Conservation (phyloP, 2,329 filamentous ascomycete species). For the Fusarium penzigii region DNA sequence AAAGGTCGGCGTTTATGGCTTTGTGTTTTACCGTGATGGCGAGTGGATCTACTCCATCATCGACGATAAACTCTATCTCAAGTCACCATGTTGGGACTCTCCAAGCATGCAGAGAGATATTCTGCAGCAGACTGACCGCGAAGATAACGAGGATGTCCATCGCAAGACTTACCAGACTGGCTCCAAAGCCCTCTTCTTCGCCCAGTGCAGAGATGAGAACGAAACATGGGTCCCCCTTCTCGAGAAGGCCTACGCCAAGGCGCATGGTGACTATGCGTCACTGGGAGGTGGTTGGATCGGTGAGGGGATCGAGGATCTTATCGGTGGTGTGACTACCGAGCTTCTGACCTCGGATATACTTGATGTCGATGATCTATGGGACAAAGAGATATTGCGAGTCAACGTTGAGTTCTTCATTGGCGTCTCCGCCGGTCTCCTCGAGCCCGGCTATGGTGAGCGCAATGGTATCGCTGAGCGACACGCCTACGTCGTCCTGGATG, state of each 20-base stretch:
- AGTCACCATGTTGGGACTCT: conserved; percentile 79
- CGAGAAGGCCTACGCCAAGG: conserved; percentile 84
- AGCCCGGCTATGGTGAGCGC: conserved; percentile 58
- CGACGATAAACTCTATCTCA: conserved; percentile 86
- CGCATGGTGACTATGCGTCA: conserved; percentile 74
- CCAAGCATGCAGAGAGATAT: conserved; percentile 73
- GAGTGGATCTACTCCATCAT: conserved; percentile 92
- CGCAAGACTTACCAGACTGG: conserved; percentile 72
- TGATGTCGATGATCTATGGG: conserved; percentile 79
- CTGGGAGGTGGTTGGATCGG: conserved; percentile 72
- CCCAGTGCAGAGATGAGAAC: conserved; percentile 71
- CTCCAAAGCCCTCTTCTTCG: conserved; percentile 77
- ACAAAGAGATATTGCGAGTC: conserved; percentile 73
- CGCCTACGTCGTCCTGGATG: conserved; percentile 59
- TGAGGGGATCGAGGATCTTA: conserved; percentile 60
- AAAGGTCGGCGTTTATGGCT: conserved; percentile 80
- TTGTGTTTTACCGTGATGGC: conserved; percentile 84
- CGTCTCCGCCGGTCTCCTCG: conserved; percentile 62
- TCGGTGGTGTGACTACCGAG: conserved; percentile 70
- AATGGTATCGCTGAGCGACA: conserved; percentile 57
- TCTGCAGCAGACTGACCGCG: conserved; percentile 73
- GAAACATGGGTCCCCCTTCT: conserved; percentile 82
- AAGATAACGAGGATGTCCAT: conserved; percentile 71
- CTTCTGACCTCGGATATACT: conserved; percentile 70
- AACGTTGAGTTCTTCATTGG: conserved; percentile 77